phyloP scores from a whole-genome alignment of 2,329 filamentous ascomycete species.

The Pyrenochaeta sp. region DNA sequence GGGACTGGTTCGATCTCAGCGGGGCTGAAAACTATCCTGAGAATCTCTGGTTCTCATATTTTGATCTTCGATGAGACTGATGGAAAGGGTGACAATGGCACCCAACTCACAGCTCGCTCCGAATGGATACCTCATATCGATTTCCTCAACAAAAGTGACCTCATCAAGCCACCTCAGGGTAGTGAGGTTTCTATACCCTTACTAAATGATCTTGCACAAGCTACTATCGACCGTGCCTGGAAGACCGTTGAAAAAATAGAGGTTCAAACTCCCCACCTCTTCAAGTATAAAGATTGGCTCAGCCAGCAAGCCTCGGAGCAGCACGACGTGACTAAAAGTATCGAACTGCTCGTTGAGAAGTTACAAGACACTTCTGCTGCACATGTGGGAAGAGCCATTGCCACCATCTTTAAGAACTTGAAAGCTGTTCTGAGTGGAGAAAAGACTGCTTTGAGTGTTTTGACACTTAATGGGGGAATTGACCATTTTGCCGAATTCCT shows the following conservation, averaged over 20 bases:
- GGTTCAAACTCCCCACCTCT: not conserved
- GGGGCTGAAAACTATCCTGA: no score
- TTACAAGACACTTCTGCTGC: not conserved
- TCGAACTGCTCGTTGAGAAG: not conserved
- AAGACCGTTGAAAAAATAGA: not conserved
- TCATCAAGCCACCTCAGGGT: not conserved
- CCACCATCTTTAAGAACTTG: no score
- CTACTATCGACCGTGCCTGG: not conserved
- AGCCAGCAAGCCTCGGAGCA: not conserved
- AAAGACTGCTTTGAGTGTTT: not conserved
- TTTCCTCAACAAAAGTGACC: not conserved
- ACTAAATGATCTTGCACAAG: not conserved
- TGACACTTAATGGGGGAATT: not conserved
- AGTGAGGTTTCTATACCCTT: not conserved
- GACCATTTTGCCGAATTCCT: not conserved
- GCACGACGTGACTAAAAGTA: not conserved
- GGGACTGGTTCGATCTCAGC: no score
- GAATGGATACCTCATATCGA: not conserved
- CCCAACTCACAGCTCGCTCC: no score
- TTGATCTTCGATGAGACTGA: no score
- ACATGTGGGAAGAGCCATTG: not conserved
- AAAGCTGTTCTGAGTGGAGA: not conserved
- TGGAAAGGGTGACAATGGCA: no score
- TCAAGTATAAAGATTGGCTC: not conserved
- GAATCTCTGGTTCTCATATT: no score